Evolutionary conservation across 371 early-diverging fungal genomes (phyloP).

Genomic region (Neoconidiobolus thromboides): DNA sequence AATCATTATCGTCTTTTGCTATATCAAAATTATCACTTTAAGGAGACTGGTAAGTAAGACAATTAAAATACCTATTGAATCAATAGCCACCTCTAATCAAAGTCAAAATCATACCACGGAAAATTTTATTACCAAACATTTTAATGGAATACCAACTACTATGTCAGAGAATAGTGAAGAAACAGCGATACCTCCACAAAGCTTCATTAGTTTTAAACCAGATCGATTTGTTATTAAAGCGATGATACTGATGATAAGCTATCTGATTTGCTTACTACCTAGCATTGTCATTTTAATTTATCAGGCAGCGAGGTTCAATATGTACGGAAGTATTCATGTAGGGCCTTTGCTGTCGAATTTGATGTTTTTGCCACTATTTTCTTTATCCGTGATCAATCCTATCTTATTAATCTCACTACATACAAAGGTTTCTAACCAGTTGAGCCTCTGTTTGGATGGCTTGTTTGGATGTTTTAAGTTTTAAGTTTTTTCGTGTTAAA

Average conservation of each 20-base stretch:
- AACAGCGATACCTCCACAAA: too few species aligned
- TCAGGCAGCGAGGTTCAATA: background rate
- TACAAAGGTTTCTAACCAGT: background rate
- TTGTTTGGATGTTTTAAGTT: too few species aligned
- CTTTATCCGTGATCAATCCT: constrained; percentile 5
- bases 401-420: constrained; percentile 1
- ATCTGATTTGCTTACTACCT: background rate
- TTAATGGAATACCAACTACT: too few species aligned
- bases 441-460: too few species aligned
- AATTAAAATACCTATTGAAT: too few species aligned
- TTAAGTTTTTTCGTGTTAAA: too few species aligned
- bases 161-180: too few species aligned
- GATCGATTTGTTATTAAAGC: background rate
- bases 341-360: background rate
- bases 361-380: background rate
- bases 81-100: too few species aligned
- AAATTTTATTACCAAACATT: too few species aligned
- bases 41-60: too few species aligned
- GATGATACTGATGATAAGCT: background rate
- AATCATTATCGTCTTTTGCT: background rate
- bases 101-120: too few species aligned
- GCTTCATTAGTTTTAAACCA: background rate
- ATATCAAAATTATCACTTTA: background rate
- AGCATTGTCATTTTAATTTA: background rate
- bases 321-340: background rate